Evolutionary conservation across 2,329 filamentous ascomycete genomes (phyloP).

Genomic region (Orbilia ellipsospora): DNA sequence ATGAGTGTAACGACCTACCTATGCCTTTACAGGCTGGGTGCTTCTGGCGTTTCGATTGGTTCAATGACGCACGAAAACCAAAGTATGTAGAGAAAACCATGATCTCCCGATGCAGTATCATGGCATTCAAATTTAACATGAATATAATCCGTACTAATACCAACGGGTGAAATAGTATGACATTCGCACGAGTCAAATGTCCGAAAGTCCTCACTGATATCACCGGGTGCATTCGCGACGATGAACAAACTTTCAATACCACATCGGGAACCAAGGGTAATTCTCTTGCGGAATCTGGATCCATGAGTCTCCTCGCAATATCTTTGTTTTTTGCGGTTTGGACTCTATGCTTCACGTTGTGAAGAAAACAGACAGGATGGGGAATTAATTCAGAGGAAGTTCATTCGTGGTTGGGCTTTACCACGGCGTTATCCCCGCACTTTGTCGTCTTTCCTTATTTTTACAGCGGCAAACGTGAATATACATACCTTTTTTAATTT

Average conservation of each 20-base stretch:
- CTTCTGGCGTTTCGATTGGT: constrained; percentile 71
- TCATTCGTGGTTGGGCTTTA: neutral
- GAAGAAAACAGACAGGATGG: neutral
- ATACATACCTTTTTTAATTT: too few relatives aligned
- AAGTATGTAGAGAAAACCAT: constrained; percentile 30
- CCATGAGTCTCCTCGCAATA: constrained; percentile 16
- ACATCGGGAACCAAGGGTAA: constrained; percentile 9
- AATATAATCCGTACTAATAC: neutral
- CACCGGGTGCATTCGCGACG: constrained; percentile 48
- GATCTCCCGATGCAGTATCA: neutral
- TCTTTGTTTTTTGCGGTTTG: constrained; percentile 21
- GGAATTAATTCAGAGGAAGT: constrained; percentile 21
- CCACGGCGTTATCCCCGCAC: too few relatives aligned
- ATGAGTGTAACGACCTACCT: constrained; percentile 69
- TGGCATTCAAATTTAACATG: neutral
- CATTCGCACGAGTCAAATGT: constrained; percentile 44
- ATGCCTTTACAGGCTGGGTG: constrained; percentile 69
- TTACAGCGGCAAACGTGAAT: constrained; percentile 4
- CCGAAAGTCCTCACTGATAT: constrained; percentile 43
- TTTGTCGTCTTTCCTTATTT: constrained; percentile 23
- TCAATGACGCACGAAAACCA: constrained; percentile 33
- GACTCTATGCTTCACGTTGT: constrained; percentile 17
- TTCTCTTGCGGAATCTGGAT: constrained; percentile 7
- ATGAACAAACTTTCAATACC: constrained; percentile 42
- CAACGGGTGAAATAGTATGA: constrained; percentile 30